phyloP scores from a whole-genome alignment of 1,284 basidiomycete genomes.

The Boletus sp. region DNA sequence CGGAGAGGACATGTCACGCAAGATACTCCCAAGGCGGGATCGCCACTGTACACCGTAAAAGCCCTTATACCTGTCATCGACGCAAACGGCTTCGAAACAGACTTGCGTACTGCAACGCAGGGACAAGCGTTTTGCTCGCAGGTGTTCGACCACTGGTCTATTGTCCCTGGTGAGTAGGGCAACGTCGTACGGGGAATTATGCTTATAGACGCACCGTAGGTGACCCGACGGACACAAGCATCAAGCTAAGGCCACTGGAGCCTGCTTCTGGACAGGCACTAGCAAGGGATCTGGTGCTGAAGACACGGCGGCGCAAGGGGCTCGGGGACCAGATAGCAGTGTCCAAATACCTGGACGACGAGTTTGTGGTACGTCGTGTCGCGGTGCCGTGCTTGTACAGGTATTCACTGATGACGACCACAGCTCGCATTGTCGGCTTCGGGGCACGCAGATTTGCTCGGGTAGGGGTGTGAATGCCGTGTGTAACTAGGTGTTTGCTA shows the following conservation, averaged over 20 bases:
- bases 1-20: conserved; percentile 97
- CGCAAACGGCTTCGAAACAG: conserved; percentile 98
- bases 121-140: conserved; percentile 97
- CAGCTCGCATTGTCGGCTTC: conserved; percentile 86
- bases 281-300: conserved; percentile 90
- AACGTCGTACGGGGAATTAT: conserved; percentile 13
- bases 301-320: conserved; percentile 94
- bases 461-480: conserved; percentile 36
- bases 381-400: background rate
- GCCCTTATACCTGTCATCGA: conserved; percentile 98
- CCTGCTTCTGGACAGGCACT: conserved; percentile 93
- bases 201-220: conserved; percentile 41
- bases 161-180: conserved; percentile 77
- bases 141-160: conserved; percentile 97
- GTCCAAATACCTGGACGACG: conserved; percentile 91
- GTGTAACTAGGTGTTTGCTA: conserved; percentile 22
- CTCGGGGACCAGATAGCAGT: conserved; percentile 91
- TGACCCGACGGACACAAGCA: conserved; percentile 93
- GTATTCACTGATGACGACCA: conserved; percentile 12
- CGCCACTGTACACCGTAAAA: conserved; percentile 95
- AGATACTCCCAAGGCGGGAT: conserved; percentile 96
- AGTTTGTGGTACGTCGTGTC: conserved; percentile 72
- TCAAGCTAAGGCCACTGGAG: conserved; percentile 93
- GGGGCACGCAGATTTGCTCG: conserved; percentile 84
- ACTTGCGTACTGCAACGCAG: conserved; percentile 93